Base-by-base conservation (phyloP, 2,329 filamentous ascomycete species). In the Fusarium udum region DNA sequence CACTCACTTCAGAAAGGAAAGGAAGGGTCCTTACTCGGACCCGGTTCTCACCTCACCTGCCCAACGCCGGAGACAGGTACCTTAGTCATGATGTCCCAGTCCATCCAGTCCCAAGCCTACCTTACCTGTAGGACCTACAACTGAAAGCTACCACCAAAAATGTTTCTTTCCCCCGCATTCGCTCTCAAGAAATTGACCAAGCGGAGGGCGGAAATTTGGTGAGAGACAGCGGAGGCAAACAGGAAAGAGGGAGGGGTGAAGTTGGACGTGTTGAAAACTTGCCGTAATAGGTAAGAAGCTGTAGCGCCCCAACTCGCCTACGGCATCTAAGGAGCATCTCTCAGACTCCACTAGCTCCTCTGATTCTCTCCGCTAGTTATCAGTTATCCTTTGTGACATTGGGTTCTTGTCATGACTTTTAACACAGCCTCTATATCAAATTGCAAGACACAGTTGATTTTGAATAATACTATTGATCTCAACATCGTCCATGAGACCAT, bases 221-320 rank as follows among this genome's bases (percentile, higher is more conserved):
- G 52, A 45, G n/a, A 26, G 22, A 37, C 31, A 58, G 36, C 36
- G 55, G 51, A 34, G 43, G 61, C 56, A 71, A 73, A 58, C 53
- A 64, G 67, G 71, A 69, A 62, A 67, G 71, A 69, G 64, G 64
- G 71, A 74, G 71, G 71, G 71, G 71, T 74, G 71, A 69, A 48
- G 63, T 40, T 74, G 74, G 57, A 31, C 40, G 63, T 49, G 31
- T 49, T 65, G 48, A 53, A 72, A 34, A 46, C 55, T 71, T 74
- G 34, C 71, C 71, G 55, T n/a, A 65, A 61, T 49, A 58, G 71
- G 72, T 58, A 72, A 72, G 51, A 55, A 74, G 63, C 71, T 69
- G 42, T 55, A 48, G 37, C 43, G 39, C 20, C 37, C 48, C 28
- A 61, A 18, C 61, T 57, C 40, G 32, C 56, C 37, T 39, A 68